phyloP scores from a whole-genome alignment of 495 filamentous ascomycete species.

The Podospora anserina region DNA sequence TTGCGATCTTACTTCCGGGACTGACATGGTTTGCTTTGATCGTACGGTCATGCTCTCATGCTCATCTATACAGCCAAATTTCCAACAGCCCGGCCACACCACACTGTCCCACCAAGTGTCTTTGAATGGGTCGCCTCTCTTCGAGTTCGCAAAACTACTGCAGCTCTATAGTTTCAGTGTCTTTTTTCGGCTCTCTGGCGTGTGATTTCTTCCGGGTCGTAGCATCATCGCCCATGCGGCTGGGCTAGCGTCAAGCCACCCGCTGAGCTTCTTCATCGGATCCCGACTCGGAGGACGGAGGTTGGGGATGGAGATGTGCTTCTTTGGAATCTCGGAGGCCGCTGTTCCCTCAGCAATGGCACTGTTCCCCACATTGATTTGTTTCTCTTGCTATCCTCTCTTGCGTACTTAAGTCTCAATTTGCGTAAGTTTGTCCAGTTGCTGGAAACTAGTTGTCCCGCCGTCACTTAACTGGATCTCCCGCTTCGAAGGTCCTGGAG shows the following conservation, averaged over 20 bases:
- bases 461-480: neutral
- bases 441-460: neutral
- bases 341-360: neutral
- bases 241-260: conserved; percentile 6
- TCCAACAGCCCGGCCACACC: neutral
- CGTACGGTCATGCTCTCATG: neutral
- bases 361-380: neutral
- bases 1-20: neutral
- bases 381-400: neutral
- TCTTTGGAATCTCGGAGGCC: conserved; percentile 2
- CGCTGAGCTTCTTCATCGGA: neutral
- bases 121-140: neutral
- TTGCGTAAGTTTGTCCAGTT: neutral
- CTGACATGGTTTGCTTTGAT: neutral
- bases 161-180: neutral
- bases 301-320: neutral
- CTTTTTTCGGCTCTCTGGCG: neutral
- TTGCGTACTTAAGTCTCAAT: neutral
- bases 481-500: neutral
- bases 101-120: neutral
- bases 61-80: neutral
- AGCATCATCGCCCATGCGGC: neutral
- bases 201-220: neutral
- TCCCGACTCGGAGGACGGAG: neutral
- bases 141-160: neutral